Evolutionary conservation across 2,329 filamentous ascomycete species (phyloP).

Genomic region (Penicillium digitatum): DNA sequence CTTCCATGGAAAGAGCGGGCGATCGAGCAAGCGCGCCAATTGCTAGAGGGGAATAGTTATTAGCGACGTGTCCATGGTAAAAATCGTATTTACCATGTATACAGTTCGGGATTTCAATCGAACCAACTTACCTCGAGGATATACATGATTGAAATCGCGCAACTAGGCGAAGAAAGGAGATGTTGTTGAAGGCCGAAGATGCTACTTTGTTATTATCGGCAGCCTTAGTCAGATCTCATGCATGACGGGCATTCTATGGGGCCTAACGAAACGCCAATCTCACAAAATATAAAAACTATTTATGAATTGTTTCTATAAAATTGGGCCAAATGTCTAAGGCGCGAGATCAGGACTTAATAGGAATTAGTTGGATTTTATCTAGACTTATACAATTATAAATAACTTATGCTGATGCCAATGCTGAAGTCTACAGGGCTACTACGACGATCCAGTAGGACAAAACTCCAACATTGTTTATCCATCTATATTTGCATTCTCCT

Average conservation of each 20-base stretch:
- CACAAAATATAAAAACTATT: neutral
- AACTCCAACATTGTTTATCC: neutral
- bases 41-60: conserved; percentile 39
- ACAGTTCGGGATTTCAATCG: neutral
- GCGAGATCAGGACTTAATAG: neutral
- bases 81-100: conserved; percentile 6
- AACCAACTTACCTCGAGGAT: conserved; percentile 33
- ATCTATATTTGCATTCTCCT: neutral
- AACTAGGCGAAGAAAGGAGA: conserved; percentile 14
- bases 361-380: neutral
- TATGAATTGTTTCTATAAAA: too few relatives aligned
- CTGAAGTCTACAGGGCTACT: neutral
- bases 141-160: conserved; percentile 29
- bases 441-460: neutral
- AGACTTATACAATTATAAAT: too few relatives aligned
- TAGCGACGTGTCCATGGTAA: conserved; percentile 16
- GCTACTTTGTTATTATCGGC: conserved; percentile 22
- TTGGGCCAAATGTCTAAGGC: neutral
- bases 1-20: conserved; percentile 95
- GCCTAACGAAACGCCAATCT: neutral
- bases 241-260: neutral
- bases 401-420: neutral
- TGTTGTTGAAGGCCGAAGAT: conserved; percentile 15
- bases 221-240: conserved; percentile 25
- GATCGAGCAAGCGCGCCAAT: conserved; percentile 82